phyloP scores from a whole-genome alignment of 1,284 basidiomycete genomes.

The Pseudozyma flocculosa region DNA sequence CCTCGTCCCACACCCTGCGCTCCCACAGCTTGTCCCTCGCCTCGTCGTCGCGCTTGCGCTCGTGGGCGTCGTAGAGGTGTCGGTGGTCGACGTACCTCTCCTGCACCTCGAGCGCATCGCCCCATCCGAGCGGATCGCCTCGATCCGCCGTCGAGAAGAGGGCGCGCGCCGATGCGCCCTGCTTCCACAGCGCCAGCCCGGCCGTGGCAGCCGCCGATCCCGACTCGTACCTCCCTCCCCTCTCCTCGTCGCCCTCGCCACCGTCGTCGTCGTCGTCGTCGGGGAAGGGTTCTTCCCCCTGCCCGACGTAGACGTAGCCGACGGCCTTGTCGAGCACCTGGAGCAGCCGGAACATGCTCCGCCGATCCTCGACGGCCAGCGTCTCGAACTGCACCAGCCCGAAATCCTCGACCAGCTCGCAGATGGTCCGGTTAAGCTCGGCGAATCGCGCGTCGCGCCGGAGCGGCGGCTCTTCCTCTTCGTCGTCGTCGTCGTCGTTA shows the following conservation, averaged over 20 bases:
- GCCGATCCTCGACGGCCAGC: constrained; percentile 65
- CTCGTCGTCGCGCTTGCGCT: constrained; percentile 24
- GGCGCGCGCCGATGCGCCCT: constrained; percentile 35
- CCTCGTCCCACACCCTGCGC: constrained; percentile 24
- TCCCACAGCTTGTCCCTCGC: constrained; percentile 30
- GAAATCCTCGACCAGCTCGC: constrained; percentile 89
- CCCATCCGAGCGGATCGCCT: constrained; percentile 44
- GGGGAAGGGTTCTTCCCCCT: neutral
- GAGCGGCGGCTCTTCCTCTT: neutral
- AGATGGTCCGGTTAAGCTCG: constrained; percentile 79
- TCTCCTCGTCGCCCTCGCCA: constrained; percentile 7
- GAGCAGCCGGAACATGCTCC: constrained; percentile 51
- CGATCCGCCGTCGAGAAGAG: constrained; percentile 46
- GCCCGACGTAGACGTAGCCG: constrained; percentile 47
- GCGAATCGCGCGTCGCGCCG: constrained; percentile 36
- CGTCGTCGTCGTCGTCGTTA: neutral
- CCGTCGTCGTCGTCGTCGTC: constrained; percentile 19
- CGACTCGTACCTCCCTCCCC: constrained; percentile 13
- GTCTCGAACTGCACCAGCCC: constrained; percentile 96
- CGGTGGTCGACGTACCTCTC: constrained; percentile 47
- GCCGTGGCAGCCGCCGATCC: constrained; percentile 22
- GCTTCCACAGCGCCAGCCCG: constrained; percentile 13
- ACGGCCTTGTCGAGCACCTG: constrained; percentile 52
- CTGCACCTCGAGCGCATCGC: constrained; percentile 44
- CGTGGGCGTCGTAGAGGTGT: constrained; percentile 23